Conservation (phyloP, 768 basidiomycete species). For the Fibroporia radiculosa region DNA sequence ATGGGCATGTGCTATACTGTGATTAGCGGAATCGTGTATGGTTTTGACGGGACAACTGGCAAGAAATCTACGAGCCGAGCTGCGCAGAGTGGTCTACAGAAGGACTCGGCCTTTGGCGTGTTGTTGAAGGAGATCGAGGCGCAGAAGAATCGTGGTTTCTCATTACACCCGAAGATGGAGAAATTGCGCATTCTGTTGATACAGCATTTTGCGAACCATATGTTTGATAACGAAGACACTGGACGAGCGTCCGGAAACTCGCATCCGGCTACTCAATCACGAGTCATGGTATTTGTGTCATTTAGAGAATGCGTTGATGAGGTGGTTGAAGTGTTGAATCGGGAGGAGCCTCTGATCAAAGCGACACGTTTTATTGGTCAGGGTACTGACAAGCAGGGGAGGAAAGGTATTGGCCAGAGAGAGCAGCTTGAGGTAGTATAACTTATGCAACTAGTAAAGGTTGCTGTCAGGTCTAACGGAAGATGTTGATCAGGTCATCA, state of each 20-base stretch:
- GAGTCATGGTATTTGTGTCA: constrained; percentile 93
- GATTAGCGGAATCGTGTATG: constrained; percentile 44
- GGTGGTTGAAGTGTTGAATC: constrained; percentile 73
- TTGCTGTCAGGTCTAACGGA: not conserved
- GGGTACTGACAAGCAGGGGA: constrained; percentile 75
- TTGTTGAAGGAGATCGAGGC: constrained; percentile 61
- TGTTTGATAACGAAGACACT: constrained; percentile 30
- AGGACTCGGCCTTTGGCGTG: constrained; percentile 53
- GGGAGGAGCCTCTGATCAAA: constrained; percentile 69
- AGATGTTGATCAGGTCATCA: constrained; percentile 57
- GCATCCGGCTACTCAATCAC: constrained; percentile 38
- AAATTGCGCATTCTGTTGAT: constrained; percentile 65
- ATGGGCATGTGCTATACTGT: constrained; percentile 67
- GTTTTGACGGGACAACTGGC: constrained; percentile 27
- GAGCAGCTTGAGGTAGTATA: constrained; percentile 89
- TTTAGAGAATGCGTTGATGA: constrained; percentile 88
- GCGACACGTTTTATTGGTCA: constrained; percentile 89
- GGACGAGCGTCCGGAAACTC: constrained; percentile 6
- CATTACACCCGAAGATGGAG: constrained; percentile 89
- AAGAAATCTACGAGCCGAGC: constrained; percentile 36
- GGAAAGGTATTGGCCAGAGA: constrained; percentile 84
- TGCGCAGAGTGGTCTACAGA: constrained; percentile 23
- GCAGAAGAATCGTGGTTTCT: constrained; percentile 46
- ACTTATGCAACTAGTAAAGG: no score
- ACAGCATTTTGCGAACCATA: constrained; percentile 64